Percentiles rank a stretch among this genome's conserved stretches.
phyloP scores from a whole-genome alignment of 2,329 filamentous ascomycete genomes.

The Colletotrichum brevisporum region DNA sequence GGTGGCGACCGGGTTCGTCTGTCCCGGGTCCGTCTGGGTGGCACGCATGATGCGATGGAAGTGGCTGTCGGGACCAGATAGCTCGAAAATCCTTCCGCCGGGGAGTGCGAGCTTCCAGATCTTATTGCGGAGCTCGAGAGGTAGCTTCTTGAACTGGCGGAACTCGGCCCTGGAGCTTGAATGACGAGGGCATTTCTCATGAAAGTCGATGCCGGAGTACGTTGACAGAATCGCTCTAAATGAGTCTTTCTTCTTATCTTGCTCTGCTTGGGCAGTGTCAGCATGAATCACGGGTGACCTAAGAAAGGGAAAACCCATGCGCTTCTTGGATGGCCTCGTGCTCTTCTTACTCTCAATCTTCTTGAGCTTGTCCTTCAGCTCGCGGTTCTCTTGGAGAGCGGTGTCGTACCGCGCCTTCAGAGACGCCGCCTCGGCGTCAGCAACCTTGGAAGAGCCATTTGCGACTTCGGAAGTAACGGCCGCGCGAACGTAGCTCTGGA shows the following conservation, averaged over 20 bases:
- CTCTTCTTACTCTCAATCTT: conserved; percentile 36
- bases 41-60: conserved; percentile 31
- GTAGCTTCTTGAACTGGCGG: conserved; percentile 30
- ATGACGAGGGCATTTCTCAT: conserved; percentile 18
- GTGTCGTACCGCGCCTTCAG: conserved; percentile 25
- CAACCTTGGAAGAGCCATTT: conserved; percentile 1
- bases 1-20: conserved; percentile 14
- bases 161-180: conserved; percentile 26
- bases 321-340: neutral
- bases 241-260: conserved; percentile 17
- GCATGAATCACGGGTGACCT: neutral
- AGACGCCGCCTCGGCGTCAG: neutral
- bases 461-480: conserved; percentile 20
- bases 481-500: conserved; percentile 32
- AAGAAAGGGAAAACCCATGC: conserved; percentile 10
- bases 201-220: conserved; percentile 20
- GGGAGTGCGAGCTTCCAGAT: conserved; percentile 42
- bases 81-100: conserved; percentile 34
- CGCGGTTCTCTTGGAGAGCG: conserved; percentile 22
- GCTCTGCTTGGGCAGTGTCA: conserved; percentile 28
- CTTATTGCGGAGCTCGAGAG: conserved; percentile 39
- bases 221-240: conserved; percentile 10
- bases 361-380: conserved; percentile 27
- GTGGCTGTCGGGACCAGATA: conserved; percentile 25
- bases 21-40: conserved; percentile 5